Conservation (phyloP, 192 early-diverging fungal species). For the Paraglomus occultum region DNA sequence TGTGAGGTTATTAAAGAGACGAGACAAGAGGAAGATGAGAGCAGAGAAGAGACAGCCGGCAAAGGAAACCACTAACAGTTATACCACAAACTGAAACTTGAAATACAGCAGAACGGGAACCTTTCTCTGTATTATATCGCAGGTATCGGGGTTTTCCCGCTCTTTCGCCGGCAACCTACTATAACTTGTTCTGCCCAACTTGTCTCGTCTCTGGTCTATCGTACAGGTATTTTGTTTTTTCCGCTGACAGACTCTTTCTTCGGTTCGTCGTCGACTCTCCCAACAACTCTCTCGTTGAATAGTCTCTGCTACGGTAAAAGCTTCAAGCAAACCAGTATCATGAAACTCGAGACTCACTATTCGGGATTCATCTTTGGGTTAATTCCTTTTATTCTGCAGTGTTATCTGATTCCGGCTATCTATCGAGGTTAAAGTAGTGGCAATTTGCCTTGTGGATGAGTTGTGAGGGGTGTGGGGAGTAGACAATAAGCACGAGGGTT, state of each 20-base stretch:
- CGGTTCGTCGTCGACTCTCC: neutral
- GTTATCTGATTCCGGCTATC: no score
- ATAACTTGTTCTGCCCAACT: neutral
- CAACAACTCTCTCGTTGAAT: neutral
- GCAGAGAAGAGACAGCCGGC: neutral
- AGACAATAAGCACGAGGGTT: no score
- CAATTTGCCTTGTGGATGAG: no score
- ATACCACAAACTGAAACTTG: no score
- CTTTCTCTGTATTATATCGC: no score
- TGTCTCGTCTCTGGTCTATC: neutral
- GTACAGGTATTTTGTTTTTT: neutral
- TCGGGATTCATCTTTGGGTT: constrained; percentile 25
- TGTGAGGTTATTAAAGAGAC: neutral
- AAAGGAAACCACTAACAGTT: neutral
- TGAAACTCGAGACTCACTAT: constrained; percentile 20
- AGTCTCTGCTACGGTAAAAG: neutral
- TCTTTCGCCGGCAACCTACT: neutral
- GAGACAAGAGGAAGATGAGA: neutral
- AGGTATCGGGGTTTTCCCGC: no score
- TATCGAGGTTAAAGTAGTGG: no score
- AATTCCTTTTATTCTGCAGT: no score
- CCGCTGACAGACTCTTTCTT: neutral
- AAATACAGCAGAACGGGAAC: no score
- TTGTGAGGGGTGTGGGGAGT: no score
- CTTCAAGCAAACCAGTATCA: neutral